Base-by-base conservation (phyloP, 2,329 filamentous ascomycete species). In the Venturia effusa region DNA sequence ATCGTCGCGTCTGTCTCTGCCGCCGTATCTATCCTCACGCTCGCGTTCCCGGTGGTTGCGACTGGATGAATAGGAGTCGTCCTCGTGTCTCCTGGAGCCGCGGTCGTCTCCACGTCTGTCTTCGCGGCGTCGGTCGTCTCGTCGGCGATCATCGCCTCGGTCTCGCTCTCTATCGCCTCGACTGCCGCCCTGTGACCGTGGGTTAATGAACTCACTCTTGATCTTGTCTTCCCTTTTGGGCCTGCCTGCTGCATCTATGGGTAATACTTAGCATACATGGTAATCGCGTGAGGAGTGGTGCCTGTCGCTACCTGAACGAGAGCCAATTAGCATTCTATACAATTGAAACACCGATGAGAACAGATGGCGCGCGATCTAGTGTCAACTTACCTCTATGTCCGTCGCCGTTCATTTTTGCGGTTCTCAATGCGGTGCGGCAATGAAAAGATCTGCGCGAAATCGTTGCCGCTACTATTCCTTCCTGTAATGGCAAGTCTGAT, bases 1-100 rank as follows among this genome's bases (percentile, higher is more conserved):
- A 64, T 84, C 80, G 43, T 76, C 75, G 24, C 83, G 76, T 66
- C 73, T 71, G 19, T 67, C 69, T 67, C 88, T 84, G 40, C 88
- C 87, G 43, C 85, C 85, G 74, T 97, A 97, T 73, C 92, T 84
- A 70, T 97, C 93, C 76, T 97, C 93, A 67, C 93, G 89, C 78
- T 97, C 93, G 67, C 93, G 83, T 74, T 96, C 93, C 73, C 93
- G 86, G 75, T 96, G 95, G 78, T 88, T 92, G 69, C 93, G 88
- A 76, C 92, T 96, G 6, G 90, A 92, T 24, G 92, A 96, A 78
- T 97, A 97, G 64, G 89, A 87, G 76, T 97, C 92, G 74, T 85
- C 83, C 69, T 90, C 88, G 69, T 88, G 88, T 69, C 90, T 86
- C 69, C 87, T 81, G 65, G 87, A 83, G 68, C 85, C 80, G 71